Evolutionary conservation across 371 early-diverging fungal genomes (phyloP).

Genomic region (Apophysomyces sp.): DNA sequence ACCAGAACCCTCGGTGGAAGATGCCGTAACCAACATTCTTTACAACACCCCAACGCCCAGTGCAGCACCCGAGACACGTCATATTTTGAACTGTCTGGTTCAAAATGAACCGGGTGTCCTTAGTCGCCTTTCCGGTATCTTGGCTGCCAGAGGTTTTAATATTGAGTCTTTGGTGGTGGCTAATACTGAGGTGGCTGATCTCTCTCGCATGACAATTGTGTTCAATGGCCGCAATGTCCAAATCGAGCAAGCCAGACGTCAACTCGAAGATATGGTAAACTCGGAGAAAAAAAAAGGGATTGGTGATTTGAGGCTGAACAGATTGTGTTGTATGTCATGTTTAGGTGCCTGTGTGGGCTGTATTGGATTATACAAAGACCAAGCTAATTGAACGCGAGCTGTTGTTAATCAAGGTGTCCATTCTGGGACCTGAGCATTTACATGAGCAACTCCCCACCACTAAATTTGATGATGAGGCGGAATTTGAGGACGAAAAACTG

Average conservation of each 20-base stretch:
- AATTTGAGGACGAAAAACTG: slow-evolving; percentile 39
- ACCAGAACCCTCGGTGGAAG: slow-evolving; percentile 63
- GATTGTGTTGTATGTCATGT: not conserved
- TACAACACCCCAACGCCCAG: slow-evolving; percentile 80
- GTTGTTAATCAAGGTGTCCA: slow-evolving; percentile 89
- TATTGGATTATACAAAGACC: slow-evolving; percentile 88
- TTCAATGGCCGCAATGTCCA: slow-evolving; percentile 73
- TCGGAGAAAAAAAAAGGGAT: not conserved
- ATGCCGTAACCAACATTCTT: slow-evolving; percentile 86
- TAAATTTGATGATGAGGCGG: slow-evolving; percentile 29
- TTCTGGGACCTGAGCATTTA: slow-evolving; percentile 73
- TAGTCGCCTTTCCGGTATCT: slow-evolving; percentile 82
- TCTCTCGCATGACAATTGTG: slow-evolving; percentile 94
- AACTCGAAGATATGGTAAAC: slow-evolving; percentile 85
- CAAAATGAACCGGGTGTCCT: slow-evolving; percentile 95
- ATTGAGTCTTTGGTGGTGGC: slow-evolving; percentile 93
- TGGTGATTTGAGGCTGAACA: not conserved
- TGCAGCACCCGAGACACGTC: slow-evolving; percentile 53
- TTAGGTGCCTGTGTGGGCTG: slow-evolving; percentile 95
- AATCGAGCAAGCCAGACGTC: slow-evolving; percentile 88
- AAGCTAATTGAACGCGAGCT: slow-evolving; percentile 89
- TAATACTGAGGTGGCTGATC: slow-evolving; percentile 89
- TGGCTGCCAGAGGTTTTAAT: slow-evolving; percentile 93
- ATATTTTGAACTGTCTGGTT: slow-evolving; percentile 89
- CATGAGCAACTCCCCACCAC: slow-evolving; percentile 23